Percentiles rank a stretch among this genome's conserved stretches.
These are phyloP conservation scores for Laguncularia racemosa DNA, from an alignment of 345 rosid species.

Conservation along the genomic window DNA sequence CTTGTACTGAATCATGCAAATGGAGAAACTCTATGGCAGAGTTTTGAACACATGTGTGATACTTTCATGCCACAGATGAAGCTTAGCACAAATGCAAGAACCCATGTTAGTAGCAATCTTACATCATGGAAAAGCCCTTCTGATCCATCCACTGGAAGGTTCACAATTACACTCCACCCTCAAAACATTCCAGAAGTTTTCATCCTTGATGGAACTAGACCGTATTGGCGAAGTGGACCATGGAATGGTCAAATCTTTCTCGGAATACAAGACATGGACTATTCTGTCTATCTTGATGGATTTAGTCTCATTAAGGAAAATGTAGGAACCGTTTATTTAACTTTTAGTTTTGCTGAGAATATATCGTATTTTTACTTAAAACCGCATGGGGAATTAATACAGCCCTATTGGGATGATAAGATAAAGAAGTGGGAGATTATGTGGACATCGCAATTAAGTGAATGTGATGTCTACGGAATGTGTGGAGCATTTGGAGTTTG, in stretches of 20 bases:
- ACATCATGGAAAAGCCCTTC: slow-evolving; percentile 23
- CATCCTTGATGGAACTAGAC: slow-evolving; percentile 31
- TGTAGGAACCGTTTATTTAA: slow-evolving; percentile 6
- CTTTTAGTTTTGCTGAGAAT: no score
- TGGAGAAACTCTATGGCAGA: slow-evolving; percentile 41
- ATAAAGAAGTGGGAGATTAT: neutral
- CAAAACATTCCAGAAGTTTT: slow-evolving; percentile 20
- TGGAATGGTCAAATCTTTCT: slow-evolving; percentile 47
- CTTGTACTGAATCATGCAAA: slow-evolving; percentile 19
- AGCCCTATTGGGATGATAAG: neutral
- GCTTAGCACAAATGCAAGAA: slow-evolving; percentile 9
- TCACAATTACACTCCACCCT: slow-evolving; percentile 8
- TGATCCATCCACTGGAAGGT: slow-evolving; percentile 30
- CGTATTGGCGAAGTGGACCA: slow-evolving; percentile 46
- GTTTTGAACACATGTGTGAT: slow-evolving; percentile 23
- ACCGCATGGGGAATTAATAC: no score
- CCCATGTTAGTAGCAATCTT: slow-evolving; percentile 5
- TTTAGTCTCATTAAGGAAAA: slow-evolving; percentile 10
- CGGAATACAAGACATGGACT: neutral
- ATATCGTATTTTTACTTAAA: no score
- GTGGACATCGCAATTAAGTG: neutral
- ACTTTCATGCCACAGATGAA: slow-evolving; percentile 23
- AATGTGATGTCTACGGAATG: slow-evolving; percentile 17
- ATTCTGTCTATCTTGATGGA: slow-evolving; percentile 13
- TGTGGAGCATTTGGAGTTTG: slow-evolving; percentile 22